Evolutionary conservation across 2,329 filamentous ascomycete genomes (phyloP).

Genomic region (Fusarium sp.): DNA sequence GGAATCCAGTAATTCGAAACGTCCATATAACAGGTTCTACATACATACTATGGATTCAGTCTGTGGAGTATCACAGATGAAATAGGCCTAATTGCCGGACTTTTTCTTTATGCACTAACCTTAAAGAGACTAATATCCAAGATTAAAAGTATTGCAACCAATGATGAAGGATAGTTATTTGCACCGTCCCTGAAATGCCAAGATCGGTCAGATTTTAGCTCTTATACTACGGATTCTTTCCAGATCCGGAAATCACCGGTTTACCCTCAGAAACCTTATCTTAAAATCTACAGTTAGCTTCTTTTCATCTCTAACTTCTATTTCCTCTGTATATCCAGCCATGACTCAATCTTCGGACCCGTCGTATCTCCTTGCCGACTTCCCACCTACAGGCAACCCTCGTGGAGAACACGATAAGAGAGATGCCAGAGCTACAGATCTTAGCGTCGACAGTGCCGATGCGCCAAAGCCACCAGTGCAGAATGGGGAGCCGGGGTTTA

Average conservation of each 20-base stretch:
- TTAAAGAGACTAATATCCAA: no score
- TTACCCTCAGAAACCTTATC: neutral
- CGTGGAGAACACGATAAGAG: neutral
- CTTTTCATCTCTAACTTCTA: neutral
- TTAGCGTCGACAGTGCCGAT: neutral
- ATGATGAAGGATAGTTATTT: rapidly evolving
- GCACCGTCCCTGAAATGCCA: neutral
- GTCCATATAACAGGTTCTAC: no score
- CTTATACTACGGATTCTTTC: rapidly evolving
- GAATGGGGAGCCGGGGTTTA: neutral
- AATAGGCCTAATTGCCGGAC: no score
- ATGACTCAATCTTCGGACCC: neutral
- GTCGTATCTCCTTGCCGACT: neutral
- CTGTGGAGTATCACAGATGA: no score
- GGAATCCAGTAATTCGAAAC: no score
- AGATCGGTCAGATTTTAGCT: neutral
- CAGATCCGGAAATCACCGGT: neutral
- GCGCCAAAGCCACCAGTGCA: neutral
- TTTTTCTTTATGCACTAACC: no score
- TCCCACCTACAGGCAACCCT: neutral
- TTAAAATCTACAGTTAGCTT: neutral
- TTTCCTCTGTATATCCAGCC: neutral
- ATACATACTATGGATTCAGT: no score
- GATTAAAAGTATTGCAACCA: no score
- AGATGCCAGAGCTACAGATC: neutral